Conservation (phyloP, 345 rosid species). For the Linum tenue region DNA sequence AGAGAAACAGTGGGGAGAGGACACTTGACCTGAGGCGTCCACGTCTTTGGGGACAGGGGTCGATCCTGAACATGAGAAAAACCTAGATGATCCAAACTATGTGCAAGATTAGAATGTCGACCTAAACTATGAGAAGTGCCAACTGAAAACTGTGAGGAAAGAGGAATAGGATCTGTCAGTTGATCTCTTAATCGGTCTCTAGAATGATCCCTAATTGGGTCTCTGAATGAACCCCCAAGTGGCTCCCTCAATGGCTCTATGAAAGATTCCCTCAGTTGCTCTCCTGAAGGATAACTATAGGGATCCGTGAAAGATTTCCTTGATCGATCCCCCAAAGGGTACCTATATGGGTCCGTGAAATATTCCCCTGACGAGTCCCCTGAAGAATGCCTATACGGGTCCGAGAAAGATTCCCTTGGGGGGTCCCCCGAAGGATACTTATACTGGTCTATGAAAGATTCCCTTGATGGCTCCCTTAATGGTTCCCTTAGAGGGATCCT, state of each 20-base stretch:
- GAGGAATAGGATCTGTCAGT: constrained; percentile 28
- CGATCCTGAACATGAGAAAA: constrained; percentile 35
- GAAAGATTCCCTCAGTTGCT: background rate
- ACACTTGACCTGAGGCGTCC: constrained; percentile 56
- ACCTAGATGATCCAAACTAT: constrained; percentile 39
- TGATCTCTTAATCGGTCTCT: constrained; percentile 1
- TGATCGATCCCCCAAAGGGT: constrained; percentile 4
- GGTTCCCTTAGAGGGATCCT: constrained; percentile 8
- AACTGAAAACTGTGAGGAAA: constrained; percentile 23
- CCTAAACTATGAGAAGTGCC: constrained; percentile 32
- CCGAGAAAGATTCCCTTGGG: background rate
- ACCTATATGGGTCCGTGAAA: constrained; percentile 6
- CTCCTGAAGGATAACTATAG: background rate
- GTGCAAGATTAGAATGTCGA: constrained; percentile 23
- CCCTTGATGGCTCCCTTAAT: constrained; percentile 10
- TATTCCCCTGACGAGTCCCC: constrained; percentile 3
- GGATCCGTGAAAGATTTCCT: constrained; percentile 13
- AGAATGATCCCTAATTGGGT: background rate
- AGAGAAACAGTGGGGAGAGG: constrained; percentile 13
- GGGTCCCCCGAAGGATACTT: background rate
- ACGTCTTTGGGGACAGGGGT: constrained; percentile 38
- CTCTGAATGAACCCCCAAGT: background rate
- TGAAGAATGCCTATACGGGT: background rate
- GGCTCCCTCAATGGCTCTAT: background rate
- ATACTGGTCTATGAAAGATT: background rate